phyloP scores from a whole-genome alignment of 192 early-diverging fungal species.

The Kickxella alabastrina region DNA sequence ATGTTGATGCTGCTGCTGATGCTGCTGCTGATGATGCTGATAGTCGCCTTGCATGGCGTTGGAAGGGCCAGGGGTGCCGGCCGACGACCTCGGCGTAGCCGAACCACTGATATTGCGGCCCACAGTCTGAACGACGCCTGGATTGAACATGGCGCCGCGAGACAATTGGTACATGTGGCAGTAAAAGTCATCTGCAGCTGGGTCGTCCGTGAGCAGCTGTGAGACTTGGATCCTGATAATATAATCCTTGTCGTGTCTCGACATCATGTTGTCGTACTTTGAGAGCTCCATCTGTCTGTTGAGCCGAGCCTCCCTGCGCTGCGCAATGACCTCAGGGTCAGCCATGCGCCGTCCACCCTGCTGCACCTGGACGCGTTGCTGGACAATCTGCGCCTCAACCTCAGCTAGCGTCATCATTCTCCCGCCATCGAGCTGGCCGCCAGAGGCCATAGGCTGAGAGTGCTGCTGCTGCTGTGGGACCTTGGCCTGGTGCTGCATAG shows the following conservation, averaged over 20 bases:
- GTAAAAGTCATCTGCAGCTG: slow-evolving; percentile 93
- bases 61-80: background rate
- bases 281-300: slow-evolving; percentile 54
- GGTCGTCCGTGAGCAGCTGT: slow-evolving; percentile 91
- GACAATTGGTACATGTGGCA: slow-evolving; percentile 85
- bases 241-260: slow-evolving; percentile 88
- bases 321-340: slow-evolving; percentile 23
- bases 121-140: background rate
- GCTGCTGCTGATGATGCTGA: background rate
- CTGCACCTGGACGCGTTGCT: slow-evolving; percentile 8
- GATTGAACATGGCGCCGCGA: slow-evolving; percentile 34
- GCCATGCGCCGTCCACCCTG: background rate
- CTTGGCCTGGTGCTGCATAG: slow-evolving; percentile 2
- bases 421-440: background rate
- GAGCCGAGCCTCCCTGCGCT: slow-evolving; percentile 29
- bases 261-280: slow-evolving; percentile 86
- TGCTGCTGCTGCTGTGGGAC: slow-evolving; percentile 3
- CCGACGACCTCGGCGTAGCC: background rate
- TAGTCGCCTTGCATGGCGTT: background rate
- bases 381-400: slow-evolving; percentile 12
- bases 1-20: slow-evolving; percentile 19
- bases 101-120: background rate
- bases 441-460: slow-evolving; percentile 2
- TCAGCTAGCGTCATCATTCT: slow-evolving; percentile 1
- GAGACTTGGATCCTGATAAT: slow-evolving; percentile 93